Evolutionary conservation across 2,329 filamentous ascomycete species (phyloP).

Genomic region (Colletotrichum siamense): DNA sequence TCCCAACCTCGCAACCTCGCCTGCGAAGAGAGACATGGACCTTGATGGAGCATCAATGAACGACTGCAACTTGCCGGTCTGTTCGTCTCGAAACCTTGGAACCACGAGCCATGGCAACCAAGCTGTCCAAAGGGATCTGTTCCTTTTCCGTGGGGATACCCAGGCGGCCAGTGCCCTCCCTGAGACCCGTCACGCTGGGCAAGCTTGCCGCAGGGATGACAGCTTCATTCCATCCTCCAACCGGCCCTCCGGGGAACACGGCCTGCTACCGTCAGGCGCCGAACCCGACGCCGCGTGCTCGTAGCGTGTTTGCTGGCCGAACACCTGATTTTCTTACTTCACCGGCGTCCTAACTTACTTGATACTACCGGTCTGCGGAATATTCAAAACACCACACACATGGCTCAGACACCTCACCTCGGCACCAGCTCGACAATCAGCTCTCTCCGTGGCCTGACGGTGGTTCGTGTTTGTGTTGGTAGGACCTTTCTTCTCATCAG

Average conservation of each 20-base stretch:
- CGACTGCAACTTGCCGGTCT: not conserved
- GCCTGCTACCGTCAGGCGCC: not conserved
- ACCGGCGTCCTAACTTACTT: not conserved
- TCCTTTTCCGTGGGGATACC: constrained; percentile 3
- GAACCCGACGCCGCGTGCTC: not conserved
- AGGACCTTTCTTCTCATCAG: not conserved
- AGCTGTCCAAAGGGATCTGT: constrained; percentile 11
- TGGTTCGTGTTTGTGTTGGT: not conserved
- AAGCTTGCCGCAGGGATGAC: constrained; percentile 7
- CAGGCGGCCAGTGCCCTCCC: constrained; percentile 13
- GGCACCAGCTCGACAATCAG: not conserved
- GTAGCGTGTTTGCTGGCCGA: not conserved
- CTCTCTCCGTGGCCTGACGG: not conserved
- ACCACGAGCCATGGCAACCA: not conserved
- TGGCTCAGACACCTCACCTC: not conserved
- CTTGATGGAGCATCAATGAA: not conserved
- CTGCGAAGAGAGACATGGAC: not conserved
- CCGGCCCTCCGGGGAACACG: constrained; percentile 12
- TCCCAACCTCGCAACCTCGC: not conserved
- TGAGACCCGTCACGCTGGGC: not conserved
- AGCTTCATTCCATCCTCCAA: not conserved
- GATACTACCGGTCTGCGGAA: not conserved
- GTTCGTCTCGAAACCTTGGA: not conserved
- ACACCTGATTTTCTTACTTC: not conserved
- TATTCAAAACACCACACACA: not conserved